Conservation (phyloP, 176 grass and related monocot species). For the Cenchrus fungigraminus region DNA sequence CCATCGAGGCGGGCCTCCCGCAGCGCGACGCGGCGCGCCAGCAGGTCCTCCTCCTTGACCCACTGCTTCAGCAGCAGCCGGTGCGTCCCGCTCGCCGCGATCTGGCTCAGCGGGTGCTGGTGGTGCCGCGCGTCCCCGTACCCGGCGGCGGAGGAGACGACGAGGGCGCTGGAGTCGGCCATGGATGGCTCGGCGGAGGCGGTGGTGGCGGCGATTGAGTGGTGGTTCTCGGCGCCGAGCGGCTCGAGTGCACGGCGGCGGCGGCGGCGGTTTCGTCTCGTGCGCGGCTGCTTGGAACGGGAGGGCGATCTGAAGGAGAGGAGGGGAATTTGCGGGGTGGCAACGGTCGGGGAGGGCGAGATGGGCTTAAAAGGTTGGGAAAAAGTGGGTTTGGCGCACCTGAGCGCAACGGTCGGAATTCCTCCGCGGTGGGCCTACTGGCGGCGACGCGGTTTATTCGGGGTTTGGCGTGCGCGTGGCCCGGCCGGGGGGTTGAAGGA, state of each 20-base stretch:
- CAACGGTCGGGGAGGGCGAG: conserved; percentile 31
- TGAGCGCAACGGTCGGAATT: conserved; percentile 31
- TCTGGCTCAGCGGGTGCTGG: conserved; percentile 79
- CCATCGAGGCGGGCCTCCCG: conserved; percentile 76
- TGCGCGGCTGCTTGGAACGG: background rate
- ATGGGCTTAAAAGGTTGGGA: background rate
- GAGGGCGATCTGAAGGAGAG: background rate
- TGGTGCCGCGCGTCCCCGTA: background rate
- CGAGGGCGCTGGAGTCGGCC: conserved; percentile 24
- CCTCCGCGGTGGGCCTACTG: background rate
- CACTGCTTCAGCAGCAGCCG: conserved; percentile 92
- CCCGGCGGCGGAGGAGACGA: background rate
- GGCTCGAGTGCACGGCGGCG: background rate
- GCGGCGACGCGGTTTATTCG: no score
- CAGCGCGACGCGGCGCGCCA: conserved; percentile 77
- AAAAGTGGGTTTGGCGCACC: background rate
- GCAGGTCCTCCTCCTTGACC: conserved; percentile 85
- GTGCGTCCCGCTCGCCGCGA: conserved; percentile 75
- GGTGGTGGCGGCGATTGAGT: background rate
- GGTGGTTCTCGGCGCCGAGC: background rate
- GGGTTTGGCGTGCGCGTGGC: no score
- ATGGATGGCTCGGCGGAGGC: background rate
- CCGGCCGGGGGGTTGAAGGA: no score
- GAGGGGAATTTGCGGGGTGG: background rate
- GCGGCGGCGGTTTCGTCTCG: background rate